Evolutionary conservation across 2,329 filamentous ascomycete genomes (phyloP).

Genomic region (Tolypocladium cylindrosporum): DNA sequence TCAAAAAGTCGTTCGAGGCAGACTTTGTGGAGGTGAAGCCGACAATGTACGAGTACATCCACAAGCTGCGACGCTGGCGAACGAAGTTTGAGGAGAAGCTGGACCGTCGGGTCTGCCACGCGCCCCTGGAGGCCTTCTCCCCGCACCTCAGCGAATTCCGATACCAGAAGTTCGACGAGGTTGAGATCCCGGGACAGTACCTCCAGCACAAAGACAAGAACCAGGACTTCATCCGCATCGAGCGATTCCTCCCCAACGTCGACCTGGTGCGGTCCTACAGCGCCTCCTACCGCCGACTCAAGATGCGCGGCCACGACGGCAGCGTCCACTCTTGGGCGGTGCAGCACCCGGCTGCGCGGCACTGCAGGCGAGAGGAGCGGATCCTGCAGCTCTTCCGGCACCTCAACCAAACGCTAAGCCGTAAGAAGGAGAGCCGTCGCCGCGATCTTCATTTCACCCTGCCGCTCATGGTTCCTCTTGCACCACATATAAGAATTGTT

Average conservation of each 20-base stretch:
- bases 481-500: slow-evolving; percentile 88
- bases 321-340: slow-evolving; percentile 95
- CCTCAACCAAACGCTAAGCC: slow-evolving; percentile 83
- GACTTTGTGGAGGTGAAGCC: slow-evolving; percentile 94
- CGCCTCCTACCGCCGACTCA: slow-evolving; percentile 83
- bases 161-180: slow-evolving; percentile 96
- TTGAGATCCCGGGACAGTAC: slow-evolving; percentile 96
- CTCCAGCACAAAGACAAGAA: slow-evolving; percentile 98
- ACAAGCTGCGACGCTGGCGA: slow-evolving; percentile 89
- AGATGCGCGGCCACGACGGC: slow-evolving; percentile 94
- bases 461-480: slow-evolving; percentile 89
- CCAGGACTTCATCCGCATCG: slow-evolving; percentile 94
- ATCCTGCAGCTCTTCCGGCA: slow-evolving; percentile 95
- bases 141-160: slow-evolving; percentile 92
- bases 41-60: slow-evolving; percentile 97
- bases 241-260: slow-evolving; percentile 90
- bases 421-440: slow-evolving; percentile 89
- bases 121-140: slow-evolving; percentile 76
- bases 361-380: slow-evolving; percentile 87
- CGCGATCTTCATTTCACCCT: slow-evolving; percentile 94
- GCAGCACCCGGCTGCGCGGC: slow-evolving; percentile 86
- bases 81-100: slow-evolving; percentile 98
- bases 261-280: slow-evolving; percentile 86
- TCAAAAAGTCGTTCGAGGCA: slow-evolving; percentile 92
- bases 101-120: slow-evolving; percentile 65